phyloP scores from a whole-genome alignment of 2,329 filamentous ascomycete genomes.

The Aspergillus hiratsukae region DNA sequence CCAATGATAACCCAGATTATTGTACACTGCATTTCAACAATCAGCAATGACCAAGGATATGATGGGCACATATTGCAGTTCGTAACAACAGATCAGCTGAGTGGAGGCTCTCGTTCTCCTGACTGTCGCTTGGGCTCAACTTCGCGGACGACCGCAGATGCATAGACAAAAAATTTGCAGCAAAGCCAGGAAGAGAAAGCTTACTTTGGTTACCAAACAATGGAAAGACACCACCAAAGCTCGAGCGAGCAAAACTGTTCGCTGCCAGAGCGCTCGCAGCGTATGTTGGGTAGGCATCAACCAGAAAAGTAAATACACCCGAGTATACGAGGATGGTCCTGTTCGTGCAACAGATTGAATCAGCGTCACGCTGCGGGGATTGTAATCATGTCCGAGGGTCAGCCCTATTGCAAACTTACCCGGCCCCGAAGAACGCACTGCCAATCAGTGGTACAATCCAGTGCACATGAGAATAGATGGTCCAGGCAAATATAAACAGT shows the following conservation, averaged over 20 bases:
- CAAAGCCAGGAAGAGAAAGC: constrained; percentile 13
- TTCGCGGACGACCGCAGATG: background rate
- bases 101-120: background rate
- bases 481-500: constrained; percentile 88
- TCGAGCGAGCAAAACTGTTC: constrained; percentile 73
- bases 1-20: constrained; percentile 44
- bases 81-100: constrained; percentile 2
- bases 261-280: constrained; percentile 66
- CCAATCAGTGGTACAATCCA: constrained; percentile 75
- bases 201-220: constrained; percentile 62
- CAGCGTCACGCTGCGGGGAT: constrained; percentile 9
- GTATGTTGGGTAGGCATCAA: constrained; percentile 52
- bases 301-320: constrained; percentile 84
- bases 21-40: constrained; percentile 37
- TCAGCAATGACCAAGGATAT: constrained; percentile 18
- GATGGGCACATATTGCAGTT: background rate
- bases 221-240: constrained; percentile 75
- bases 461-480: constrained; percentile 66
- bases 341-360: constrained; percentile 16
- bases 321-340: constrained; percentile 75
- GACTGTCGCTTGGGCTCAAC: background rate
- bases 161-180: background rate
- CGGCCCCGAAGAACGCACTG: constrained; percentile 65
- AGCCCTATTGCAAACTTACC: constrained; percentile 48
- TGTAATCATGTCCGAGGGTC: constrained; percentile 30